Evolutionary conservation across 139 green algal species (phyloP), one percentile per base, ranked within the genome.

Genomic region (Chlorella sp.): DNA sequence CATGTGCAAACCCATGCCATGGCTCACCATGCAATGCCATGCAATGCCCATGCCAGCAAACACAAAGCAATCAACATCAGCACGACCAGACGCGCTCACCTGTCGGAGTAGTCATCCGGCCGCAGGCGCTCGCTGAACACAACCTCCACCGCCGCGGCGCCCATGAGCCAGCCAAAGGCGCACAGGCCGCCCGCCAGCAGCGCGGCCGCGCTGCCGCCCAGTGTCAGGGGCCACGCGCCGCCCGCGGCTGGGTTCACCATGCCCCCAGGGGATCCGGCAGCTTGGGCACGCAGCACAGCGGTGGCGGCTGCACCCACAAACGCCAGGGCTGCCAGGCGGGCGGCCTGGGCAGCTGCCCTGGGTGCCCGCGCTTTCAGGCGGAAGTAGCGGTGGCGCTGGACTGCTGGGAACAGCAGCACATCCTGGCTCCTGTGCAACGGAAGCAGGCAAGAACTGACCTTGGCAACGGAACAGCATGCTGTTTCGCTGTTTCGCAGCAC

Each of bases 381-480:
- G 76, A 89, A 92, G 79, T 85, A 92, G 47, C 89, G 82, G 76
- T 92, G 88, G 34, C 85, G 84, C 75, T 92, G 88, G 4, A 91
- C 51, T 30, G 80, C 51, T 20, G 89, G 89, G 67, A 92, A 92
- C 26, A 65, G 57, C 34, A 90, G 38, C 13, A 92, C 80, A 44
- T 92, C 89, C 38, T 87, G 87, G 39, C 80, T 87, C 83, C 83
- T 92, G 85, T n/a, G n/a, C n/a, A n/a, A n/a, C n/a, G n/a, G n/a
- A n/a, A n/a, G n/a, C n/a, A 15, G 62, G 39, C 63, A 39, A 26
- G 63, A 4, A 41, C 25, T 13, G 30, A 44, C 16, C 4, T 5
- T 44, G 26, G 23, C 44, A 13, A 34, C 23, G 6, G 25, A 30
- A 39, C 7, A 55, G 44, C 44, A 55, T n/a, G n/a, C n/a, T n/a